Evolutionary conservation across 31 red algal species (phyloP).

Genomic region (Asparagopsis taxiformis): DNA sequence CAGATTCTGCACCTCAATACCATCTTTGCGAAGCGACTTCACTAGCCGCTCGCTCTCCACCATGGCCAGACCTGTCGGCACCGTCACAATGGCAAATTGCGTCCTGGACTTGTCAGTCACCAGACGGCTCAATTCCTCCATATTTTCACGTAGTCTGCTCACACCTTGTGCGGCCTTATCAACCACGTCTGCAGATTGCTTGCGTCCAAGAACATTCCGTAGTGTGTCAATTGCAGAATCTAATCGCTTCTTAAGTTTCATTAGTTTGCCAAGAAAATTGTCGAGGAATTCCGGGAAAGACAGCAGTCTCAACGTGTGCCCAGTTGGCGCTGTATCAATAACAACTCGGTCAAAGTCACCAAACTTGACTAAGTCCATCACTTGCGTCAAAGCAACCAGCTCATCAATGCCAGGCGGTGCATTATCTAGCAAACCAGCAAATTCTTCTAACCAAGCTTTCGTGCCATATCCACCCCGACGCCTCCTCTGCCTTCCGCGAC

Average conservation of each 20-base stretch:
- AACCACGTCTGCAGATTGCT: conserved; percentile 45
- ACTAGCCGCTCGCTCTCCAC: conserved; percentile 83
- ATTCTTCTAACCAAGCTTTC: conserved; percentile 84
- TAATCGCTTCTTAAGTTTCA: conserved; percentile 75
- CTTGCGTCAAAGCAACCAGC: conserved; percentile 80
- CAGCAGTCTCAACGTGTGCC: conserved; percentile 92
- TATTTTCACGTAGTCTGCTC: conserved; percentile 59
- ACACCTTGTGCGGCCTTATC: conserved; percentile 54
- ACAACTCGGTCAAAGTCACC: conserved; percentile 87
- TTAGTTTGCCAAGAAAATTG: conserved; percentile 72
- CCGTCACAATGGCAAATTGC: conserved; percentile 87
- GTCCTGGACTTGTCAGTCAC: conserved; percentile 58
- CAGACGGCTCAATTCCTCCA: conserved; percentile 56
- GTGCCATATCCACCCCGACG: conserved; percentile 70
- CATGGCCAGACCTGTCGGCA: conserved; percentile 80
- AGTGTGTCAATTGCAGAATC: conserved; percentile 64
- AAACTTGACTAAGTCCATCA: conserved; percentile 75
- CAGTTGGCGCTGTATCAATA: conserved; percentile 96
- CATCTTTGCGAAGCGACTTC: conserved; percentile 31
- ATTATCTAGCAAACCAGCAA: conserved; percentile 87
- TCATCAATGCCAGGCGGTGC: conserved; percentile 98
- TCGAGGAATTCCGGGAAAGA: conserved; percentile 93
- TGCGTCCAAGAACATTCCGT: conserved; percentile 43
- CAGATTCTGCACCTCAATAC: conserved; percentile 58
- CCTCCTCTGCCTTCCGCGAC: conserved; percentile 45